These are phyloP conservation scores for Entomortierella lignicola DNA, from an alignment of 192 early-diverging fungal species.

Conservation along the genomic window DNA sequence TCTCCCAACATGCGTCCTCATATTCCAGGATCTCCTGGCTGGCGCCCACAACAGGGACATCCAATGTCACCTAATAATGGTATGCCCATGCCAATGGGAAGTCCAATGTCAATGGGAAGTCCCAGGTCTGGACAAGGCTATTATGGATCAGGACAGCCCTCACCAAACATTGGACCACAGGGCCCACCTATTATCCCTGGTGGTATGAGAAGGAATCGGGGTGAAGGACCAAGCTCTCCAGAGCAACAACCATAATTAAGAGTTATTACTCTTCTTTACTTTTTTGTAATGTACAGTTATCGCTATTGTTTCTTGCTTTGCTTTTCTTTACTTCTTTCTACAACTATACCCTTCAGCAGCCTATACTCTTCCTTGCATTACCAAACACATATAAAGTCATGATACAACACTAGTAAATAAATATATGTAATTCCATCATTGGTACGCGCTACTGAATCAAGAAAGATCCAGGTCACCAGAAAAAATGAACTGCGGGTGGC, in stretches of 20 bases:
- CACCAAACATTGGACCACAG: background rate
- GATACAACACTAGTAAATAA: too few relatives aligned
- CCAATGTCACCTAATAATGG: slow-evolving; percentile 6
- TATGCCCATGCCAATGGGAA: slow-evolving; percentile 2
- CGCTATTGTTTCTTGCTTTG: too few relatives aligned
- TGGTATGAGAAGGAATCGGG: slow-evolving; percentile 20
- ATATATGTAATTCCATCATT: too few relatives aligned
- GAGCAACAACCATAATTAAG: background rate
- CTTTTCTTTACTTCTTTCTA: too few relatives aligned
- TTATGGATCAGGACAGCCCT: background rate
- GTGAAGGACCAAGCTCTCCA: slow-evolving; percentile 17
- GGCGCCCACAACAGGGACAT: slow-evolving; percentile 5
- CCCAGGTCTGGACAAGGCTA: background rate
- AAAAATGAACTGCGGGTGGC: slow-evolving; percentile 43
- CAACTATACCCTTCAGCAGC: too few relatives aligned
- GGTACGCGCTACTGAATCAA: too few relatives aligned
- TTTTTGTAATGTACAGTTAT: background rate
- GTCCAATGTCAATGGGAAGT: slow-evolving; percentile 1
- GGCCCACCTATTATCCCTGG: slow-evolving; percentile 7
- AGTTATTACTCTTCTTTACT: background rate
- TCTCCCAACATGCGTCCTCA: slow-evolving; percentile 7
- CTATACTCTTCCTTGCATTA: too few relatives aligned
- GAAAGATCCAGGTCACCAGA: background rate
- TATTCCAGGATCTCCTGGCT: slow-evolving; percentile 6
- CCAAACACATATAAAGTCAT: too few relatives aligned